Evolutionary conservation across 257 asterid genomes (phyloP).

Genomic region (Lavandula angustifolia): DNA sequence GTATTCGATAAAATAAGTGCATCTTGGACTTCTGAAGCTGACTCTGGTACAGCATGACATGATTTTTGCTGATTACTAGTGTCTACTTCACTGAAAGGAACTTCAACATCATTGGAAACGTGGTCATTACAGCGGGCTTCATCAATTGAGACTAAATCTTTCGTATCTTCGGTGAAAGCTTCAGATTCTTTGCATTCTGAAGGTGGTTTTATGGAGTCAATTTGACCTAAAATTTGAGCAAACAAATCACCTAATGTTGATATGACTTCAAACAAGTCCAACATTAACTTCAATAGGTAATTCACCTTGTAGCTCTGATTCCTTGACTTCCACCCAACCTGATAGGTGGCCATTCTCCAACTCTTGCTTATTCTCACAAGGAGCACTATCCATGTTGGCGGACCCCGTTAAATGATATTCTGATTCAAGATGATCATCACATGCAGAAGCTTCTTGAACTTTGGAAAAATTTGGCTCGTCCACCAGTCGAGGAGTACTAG

Average conservation of each 20-base stretch:
- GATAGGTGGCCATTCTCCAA: constrained; percentile 47
- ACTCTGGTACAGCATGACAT: constrained; percentile 34
- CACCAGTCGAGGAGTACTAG: constrained; percentile 81
- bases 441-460: constrained; percentile 74
- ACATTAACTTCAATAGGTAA: constrained; percentile 35
- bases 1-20: constrained; percentile 35
- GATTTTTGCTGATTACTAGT: constrained; percentile 36
- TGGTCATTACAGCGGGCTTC: constrained; percentile 31
- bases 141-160: constrained; percentile 31
- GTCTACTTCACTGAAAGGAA: constrained; percentile 30
- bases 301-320: constrained; percentile 29
- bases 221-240: constrained; percentile 26
- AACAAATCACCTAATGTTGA: constrained; percentile 34
- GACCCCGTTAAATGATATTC: constrained; percentile 54
- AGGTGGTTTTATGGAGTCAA: constrained; percentile 30
- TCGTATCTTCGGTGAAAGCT: constrained; percentile 36
- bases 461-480: constrained; percentile 79
- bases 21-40: constrained; percentile 42
- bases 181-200: constrained; percentile 44
- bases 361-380: constrained; percentile 46
- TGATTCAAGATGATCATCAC: constrained; percentile 79
- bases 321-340: constrained; percentile 41
- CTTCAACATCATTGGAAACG: constrained; percentile 38
- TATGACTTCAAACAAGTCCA: background rate
- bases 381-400: constrained; percentile 37